Conservation (phyloP, 148 eudicot species). For the Limonium bicolor region DNA sequence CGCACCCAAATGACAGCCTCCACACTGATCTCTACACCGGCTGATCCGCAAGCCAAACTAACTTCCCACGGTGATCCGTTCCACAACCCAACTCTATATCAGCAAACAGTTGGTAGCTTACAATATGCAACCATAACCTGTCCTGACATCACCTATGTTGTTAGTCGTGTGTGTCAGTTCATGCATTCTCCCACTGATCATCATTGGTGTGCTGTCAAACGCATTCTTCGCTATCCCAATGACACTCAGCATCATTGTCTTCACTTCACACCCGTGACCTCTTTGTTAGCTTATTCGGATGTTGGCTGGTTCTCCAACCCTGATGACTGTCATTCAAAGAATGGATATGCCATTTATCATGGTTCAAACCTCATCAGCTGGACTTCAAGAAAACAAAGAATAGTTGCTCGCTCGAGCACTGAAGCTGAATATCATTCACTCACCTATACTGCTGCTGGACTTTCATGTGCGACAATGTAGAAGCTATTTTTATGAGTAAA, state of each 20-base stretch:
- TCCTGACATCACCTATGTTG: neutral
- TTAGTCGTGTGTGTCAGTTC: neutral
- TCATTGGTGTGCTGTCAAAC: neutral
- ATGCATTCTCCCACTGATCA: neutral
- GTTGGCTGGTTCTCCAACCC: neutral
- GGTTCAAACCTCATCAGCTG: neutral
- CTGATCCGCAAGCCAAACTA: neutral
- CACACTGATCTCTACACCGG: neutral
- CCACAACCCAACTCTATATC: neutral
- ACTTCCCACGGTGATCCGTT: neutral
- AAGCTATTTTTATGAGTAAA: no score
- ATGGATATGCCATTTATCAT: neutral
- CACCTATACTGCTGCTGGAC: neutral
- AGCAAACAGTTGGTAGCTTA: neutral
- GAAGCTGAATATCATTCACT: neutral
- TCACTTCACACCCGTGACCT: neutral
- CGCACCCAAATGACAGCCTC: neutral
- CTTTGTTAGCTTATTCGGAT: neutral
- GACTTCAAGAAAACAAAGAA: neutral
- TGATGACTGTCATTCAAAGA: neutral
- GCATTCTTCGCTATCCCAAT: neutral
- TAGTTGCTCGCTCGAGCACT: neutral
- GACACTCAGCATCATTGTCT: neutral
- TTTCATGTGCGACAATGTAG: no score
- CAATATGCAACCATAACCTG: neutral